These are phyloP conservation scores for Podaxis sp. DNA, from an alignment of 768 basidiomycete species.

Conservation along the genomic window DNA sequence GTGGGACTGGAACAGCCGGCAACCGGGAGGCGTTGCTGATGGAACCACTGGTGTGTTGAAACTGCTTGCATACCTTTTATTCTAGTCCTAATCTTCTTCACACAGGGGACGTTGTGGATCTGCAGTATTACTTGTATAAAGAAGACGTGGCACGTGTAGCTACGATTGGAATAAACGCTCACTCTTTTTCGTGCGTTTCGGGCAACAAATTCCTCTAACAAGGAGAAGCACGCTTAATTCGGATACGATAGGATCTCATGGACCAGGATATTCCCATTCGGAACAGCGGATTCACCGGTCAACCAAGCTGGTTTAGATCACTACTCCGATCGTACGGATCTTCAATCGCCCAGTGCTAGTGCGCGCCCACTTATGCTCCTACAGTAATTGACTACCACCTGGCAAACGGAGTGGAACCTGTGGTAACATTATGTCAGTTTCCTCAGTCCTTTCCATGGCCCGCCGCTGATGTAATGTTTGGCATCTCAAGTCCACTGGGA, in stretches of 20 bases:
- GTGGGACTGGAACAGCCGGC: slow-evolving; percentile 52
- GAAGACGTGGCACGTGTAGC: slow-evolving; percentile 50
- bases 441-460: neutral
- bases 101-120: slow-evolving; percentile 45
- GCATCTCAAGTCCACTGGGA: slow-evolving; percentile 46
- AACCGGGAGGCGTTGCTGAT: slow-evolving; percentile 40
- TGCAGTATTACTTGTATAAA: slow-evolving; percentile 55
- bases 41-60: slow-evolving; percentile 41
- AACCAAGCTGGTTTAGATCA: slow-evolving; percentile 47
- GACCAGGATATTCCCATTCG: slow-evolving; percentile 52
- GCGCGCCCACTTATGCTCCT: neutral
- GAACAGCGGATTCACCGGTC: slow-evolving; percentile 46
- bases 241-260: slow-evolving; percentile 42
- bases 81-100: neutral
- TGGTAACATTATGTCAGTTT: slow-evolving; percentile 48
- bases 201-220: neutral
- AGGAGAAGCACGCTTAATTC: neutral
- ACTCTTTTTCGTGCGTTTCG: slow-evolving; percentile 47
- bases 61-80: neutral
- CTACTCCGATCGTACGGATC: slow-evolving; percentile 40
- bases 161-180: slow-evolving; percentile 50
- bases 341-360: neutral
- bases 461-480: neutral
- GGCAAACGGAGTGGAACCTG: slow-evolving; percentile 40
- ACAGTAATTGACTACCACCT: slow-evolving; percentile 47